Percentiles rank a stretch among this genome's conserved stretches.
These are phyloP conservation scores for Peterozyma toletana DNA, from an alignment of 805 yeast species.

Conservation along the genomic window DNA sequence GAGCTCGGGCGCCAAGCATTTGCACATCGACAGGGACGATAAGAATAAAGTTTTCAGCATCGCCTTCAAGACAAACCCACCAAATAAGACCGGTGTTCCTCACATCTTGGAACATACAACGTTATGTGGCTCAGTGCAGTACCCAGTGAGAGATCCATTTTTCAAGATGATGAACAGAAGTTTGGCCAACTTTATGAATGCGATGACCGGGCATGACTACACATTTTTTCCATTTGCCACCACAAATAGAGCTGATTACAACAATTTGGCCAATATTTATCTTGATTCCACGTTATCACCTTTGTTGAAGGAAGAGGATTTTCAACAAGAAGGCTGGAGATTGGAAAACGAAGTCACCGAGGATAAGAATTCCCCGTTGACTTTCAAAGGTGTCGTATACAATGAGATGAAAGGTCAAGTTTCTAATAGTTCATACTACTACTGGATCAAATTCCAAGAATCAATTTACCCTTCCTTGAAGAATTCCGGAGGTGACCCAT, in stretches of 20 bases:
- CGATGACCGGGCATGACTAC: constrained; percentile 97
- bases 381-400: constrained; percentile 92
- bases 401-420: constrained; percentile 98
- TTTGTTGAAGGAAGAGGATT: constrained; percentile 68
- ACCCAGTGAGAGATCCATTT: constrained; percentile 94
- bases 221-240: constrained; percentile 96
- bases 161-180: constrained; percentile 95
- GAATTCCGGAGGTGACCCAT: constrained; percentile 94
- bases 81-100: constrained; percentile 91
- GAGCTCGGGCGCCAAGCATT: constrained; percentile 68
- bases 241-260: constrained; percentile 75
- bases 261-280: constrained; percentile 80
- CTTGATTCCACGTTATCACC: constrained; percentile 85
- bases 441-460: constrained; percentile 78
- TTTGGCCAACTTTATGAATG: constrained; percentile 95
- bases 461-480: constrained; percentile 76
- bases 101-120: constrained; percentile 96
- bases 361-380: constrained; percentile 54
- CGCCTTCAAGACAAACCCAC: constrained; percentile 91
- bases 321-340: constrained; percentile 97
- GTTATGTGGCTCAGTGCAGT: constrained; percentile 84
- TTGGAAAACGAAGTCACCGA: constrained; percentile 61
- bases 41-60: constrained; percentile 82
- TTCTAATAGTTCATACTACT: constrained; percentile 80
- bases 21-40: constrained; percentile 82